Conservation (phyloP, 768 basidiomycete species). For the Chiua virens region DNA sequence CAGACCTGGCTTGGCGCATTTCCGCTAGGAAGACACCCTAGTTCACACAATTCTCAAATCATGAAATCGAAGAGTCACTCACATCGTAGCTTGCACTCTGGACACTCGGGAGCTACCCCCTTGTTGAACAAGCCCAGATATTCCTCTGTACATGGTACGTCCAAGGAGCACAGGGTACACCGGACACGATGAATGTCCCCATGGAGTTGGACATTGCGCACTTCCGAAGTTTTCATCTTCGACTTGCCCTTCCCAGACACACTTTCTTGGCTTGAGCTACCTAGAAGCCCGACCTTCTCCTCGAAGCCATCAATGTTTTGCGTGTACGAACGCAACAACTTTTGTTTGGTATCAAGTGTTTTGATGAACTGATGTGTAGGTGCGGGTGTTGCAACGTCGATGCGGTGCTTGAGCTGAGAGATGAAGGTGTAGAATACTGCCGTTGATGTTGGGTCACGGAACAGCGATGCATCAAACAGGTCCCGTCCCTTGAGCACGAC, state of each 20-base stretch:
- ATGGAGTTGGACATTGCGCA: conserved; percentile 90
- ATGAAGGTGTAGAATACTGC: conserved; percentile 95
- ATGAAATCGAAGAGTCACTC: conserved; percentile 33
- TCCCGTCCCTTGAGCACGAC: conserved; percentile 89
- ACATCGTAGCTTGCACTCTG: conserved; percentile 83
- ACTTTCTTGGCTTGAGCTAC: conserved; percentile 57
- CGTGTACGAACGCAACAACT: conserved; percentile 87
- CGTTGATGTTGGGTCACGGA: conserved; percentile 82
- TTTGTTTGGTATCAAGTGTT: conserved; percentile 78
- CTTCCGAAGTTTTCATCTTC: conserved; percentile 66
- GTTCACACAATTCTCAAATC: not conserved
- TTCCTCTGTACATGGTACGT: conserved; percentile 66
- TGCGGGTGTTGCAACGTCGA: conserved; percentile 78
- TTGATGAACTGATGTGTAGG: conserved; percentile 89
- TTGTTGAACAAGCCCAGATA: conserved; percentile 63
- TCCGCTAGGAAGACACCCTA: conserved; percentile 48
- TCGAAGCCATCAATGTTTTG: conserved; percentile 99
- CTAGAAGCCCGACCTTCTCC: conserved; percentile 70
- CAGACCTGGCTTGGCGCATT: conserved; percentile 79
- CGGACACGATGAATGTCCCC: conserved; percentile 92
- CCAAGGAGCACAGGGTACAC: conserved; percentile 81
- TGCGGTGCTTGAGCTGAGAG: conserved; percentile 80
- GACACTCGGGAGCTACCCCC: conserved; percentile 81
- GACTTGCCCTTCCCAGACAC: conserved; percentile 63
- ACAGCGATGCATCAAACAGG: conserved; percentile 91